Percentiles rank a stretch among this genome's conserved stretches.
Conservation (phyloP, 805 yeast species). For the Cyberlindnera suaveolens region DNA sequence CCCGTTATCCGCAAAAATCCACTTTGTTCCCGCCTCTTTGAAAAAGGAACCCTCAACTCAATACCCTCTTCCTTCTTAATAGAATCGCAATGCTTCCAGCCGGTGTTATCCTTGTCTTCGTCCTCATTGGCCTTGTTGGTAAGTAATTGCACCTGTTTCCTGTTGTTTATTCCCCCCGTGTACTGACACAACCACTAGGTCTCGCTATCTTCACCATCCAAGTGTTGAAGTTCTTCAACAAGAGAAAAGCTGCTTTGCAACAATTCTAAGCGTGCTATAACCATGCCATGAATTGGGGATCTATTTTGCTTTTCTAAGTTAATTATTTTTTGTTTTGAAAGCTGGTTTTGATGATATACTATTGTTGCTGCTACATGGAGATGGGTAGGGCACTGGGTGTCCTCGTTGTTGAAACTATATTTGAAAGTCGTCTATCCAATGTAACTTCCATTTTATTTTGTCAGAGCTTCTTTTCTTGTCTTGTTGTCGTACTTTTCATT, state of each 20-base stretch:
- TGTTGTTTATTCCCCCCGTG: background rate
- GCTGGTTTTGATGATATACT: background rate
- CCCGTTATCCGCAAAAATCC: background rate
- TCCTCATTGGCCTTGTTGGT: conserved; percentile 24
- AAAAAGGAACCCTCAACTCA: background rate
- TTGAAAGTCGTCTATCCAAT: no score
- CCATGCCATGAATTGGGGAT: no score
- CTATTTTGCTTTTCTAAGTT: no score
- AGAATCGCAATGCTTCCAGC: conserved; percentile 25
- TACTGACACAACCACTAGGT: conserved; percentile 10
- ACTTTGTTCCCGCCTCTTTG: background rate
- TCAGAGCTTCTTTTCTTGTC: background rate
- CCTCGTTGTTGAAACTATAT: no score
- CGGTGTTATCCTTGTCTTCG: conserved; percentile 28
- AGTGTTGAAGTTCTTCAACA: conserved; percentile 9
- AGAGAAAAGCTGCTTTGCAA: conserved; percentile 23
- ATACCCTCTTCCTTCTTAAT: background rate
- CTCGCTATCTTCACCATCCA: conserved; percentile 12
- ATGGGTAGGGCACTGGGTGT: no score
- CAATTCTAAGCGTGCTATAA: conserved; percentile 12
- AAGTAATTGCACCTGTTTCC: conserved; percentile 4
- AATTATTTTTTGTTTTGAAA: background rate
- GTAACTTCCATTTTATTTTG: no score
- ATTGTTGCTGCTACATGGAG: no score
- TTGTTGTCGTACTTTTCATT: no score